Percentiles rank a stretch among this genome's conserved stretches.
phyloP scores from a whole-genome alignment of 306 rosid genomes.

The Trichosanthes cucumerina region DNA sequence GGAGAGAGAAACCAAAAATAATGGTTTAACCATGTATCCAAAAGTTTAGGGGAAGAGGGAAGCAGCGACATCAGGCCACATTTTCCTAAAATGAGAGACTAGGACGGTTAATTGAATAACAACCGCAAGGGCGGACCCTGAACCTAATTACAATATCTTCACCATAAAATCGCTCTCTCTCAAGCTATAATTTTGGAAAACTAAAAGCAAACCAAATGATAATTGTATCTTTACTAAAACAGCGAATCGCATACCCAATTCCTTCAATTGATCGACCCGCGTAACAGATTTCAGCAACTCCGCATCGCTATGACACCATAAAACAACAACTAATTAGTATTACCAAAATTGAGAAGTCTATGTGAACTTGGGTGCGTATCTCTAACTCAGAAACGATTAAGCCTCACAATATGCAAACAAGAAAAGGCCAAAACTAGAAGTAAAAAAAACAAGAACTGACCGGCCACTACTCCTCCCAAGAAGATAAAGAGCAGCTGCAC shows the following conservation, averaged over 20 bases:
- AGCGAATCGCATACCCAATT: conserved; percentile 47
- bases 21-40: background rate
- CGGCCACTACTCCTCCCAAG: conserved; percentile 97
- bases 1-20: too few relatives aligned
- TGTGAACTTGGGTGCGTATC: background rate
- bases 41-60: background rate
- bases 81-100: background rate
- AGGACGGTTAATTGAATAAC: background rate
- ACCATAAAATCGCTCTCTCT: background rate
- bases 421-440: background rate
- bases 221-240: background rate
- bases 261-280: conserved; percentile 79
- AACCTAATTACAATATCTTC: background rate
- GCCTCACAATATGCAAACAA: background rate
- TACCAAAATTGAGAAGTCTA: background rate
- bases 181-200: background rate
- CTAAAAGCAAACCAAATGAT: background rate
- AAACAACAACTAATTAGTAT: background rate
- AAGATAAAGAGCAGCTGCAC: conserved; percentile 92
- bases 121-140: background rate
- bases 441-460: conserved; percentile 16
- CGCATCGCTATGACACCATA: conserved; percentile 55
- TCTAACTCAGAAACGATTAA: background rate
- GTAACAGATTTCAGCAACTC: conserved; percentile 65
- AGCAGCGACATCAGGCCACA: background rate